phyloP scores from a whole-genome alignment of 2,329 filamentous ascomycete genomes.

The Phialophora expanda region DNA sequence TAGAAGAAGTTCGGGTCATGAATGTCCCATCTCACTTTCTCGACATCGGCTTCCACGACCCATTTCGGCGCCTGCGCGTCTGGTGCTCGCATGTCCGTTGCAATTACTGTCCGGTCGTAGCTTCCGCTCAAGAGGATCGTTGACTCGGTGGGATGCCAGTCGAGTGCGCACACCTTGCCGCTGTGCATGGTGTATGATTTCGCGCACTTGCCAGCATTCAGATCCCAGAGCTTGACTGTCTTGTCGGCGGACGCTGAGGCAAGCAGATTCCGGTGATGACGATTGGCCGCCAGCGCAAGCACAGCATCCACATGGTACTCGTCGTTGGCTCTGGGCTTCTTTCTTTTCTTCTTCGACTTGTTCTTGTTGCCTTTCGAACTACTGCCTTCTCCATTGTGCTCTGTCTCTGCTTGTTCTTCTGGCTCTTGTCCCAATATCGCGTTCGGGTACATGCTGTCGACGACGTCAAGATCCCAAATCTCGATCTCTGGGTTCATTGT shows the following conservation, averaged over 20 bases:
- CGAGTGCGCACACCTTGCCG: conserved; percentile 94
- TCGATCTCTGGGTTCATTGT: conserved; percentile 99
- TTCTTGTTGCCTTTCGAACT: conserved; percentile 46
- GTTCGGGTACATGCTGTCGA: conserved; percentile 98
- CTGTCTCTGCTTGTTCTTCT: conserved; percentile 56
- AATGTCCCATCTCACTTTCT: conserved; percentile 89
- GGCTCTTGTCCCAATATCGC: conserved; percentile 84
- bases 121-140: conserved; percentile 90
- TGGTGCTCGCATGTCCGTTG: conserved; percentile 94
- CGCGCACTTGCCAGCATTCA: conserved; percentile 88
- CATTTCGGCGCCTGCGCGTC: conserved; percentile 81
- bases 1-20: conserved; percentile 94
- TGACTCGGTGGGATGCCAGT: conserved; percentile 87
- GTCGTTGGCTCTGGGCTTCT: conserved; percentile 84
- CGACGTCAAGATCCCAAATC: conserved; percentile 93
- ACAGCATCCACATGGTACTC: conserved; percentile 94
- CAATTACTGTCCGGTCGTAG: conserved; percentile 92
- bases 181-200: conserved; percentile 96
- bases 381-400: conserved; percentile 37
- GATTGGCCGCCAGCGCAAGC: conserved; percentile 86
- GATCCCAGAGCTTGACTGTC: conserved; percentile 97
- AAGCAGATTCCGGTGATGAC: conserved; percentile 89
- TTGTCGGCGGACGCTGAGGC: conserved; percentile 95
- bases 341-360: conserved; percentile 90
- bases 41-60: conserved; percentile 95